These are phyloP conservation scores for Salix suchowensis DNA, from an alignment of 345 rosid species.

Conservation along the genomic window DNA sequence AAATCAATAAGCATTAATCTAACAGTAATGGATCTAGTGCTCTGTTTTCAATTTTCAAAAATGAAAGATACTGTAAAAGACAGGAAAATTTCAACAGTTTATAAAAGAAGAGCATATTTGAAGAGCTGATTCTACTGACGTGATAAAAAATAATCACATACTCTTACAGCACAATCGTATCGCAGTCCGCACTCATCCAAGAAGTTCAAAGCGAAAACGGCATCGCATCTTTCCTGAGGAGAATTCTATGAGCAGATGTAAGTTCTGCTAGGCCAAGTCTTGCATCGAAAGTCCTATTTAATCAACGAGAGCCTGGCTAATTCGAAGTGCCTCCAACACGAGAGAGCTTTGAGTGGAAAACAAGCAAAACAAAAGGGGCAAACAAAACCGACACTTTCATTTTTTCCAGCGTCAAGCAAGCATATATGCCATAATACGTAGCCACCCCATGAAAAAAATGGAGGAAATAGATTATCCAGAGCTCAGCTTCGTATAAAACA, in stretches of 20 bases:
- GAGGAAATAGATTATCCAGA: neutral
- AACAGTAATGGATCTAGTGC: too few relatives aligned
- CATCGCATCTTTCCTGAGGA: neutral
- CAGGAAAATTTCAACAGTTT: neutral
- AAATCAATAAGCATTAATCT: too few relatives aligned
- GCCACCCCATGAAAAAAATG: neutral
- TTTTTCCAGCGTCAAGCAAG: slow-evolving; percentile 58
- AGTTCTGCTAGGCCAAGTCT: neutral
- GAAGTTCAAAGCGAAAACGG: neutral
- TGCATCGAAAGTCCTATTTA: neutral
- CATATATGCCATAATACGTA: slow-evolving; percentile 51
- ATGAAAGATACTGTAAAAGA: too few relatives aligned
- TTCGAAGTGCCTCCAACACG: neutral
- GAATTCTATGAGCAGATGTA: neutral
- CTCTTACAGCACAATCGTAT: neutral
- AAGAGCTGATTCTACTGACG: neutral
- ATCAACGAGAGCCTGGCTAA: neutral
- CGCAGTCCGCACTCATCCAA: neutral
- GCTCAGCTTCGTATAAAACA: slow-evolving; percentile 13
- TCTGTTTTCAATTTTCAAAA: too few relatives aligned
- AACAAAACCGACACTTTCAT: slow-evolving; percentile 22
- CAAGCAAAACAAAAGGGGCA: slow-evolving; percentile 53
- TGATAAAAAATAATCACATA: neutral
- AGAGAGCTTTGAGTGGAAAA: slow-evolving; percentile 65
- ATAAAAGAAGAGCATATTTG: too few relatives aligned